These are phyloP conservation scores for Fusarium sp. DNA, from an alignment of 2,329 filamentous ascomycete species.

Conservation along the genomic window DNA sequence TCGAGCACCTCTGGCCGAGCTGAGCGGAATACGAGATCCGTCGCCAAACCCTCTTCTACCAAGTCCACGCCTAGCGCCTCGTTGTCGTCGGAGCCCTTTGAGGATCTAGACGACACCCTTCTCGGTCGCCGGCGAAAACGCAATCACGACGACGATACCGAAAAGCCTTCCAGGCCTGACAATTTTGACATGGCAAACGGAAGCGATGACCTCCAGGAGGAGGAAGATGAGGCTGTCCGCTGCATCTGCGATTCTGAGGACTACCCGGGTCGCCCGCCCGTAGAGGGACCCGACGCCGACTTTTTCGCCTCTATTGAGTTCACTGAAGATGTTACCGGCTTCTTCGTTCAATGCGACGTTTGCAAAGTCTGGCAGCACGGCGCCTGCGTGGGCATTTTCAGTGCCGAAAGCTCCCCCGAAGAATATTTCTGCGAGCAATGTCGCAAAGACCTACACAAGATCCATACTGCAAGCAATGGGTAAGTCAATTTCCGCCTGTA, in stretches of 20 bases:
- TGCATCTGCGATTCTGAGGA: constrained; percentile 96
- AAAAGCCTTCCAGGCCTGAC: constrained; percentile 58
- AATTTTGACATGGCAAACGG: constrained; percentile 69
- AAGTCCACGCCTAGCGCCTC: constrained; percentile 82
- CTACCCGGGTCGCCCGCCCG: constrained; percentile 85
- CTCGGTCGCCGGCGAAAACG: constrained; percentile 85
- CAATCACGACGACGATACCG: constrained; percentile 72
- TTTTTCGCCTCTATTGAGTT: constrained; percentile 71
- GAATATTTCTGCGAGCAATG: constrained; percentile 99
- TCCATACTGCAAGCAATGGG: constrained; percentile 86
- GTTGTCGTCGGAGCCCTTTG: constrained; percentile 75
- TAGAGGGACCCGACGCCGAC: constrained; percentile 69
- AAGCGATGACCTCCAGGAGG: constrained; percentile 75
- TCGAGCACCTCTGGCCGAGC: constrained; percentile 81
- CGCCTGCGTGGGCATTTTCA: constrained; percentile 96
- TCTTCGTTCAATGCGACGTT: constrained; percentile 97
- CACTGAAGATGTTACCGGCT: constrained; percentile 88
- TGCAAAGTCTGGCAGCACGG: constrained; percentile 99
- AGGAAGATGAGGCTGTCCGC: constrained; percentile 93
- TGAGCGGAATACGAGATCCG: constrained; percentile 79
- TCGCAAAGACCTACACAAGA: constrained; percentile 89
- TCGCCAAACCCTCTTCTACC: constrained; percentile 78
- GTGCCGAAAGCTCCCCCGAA: constrained; percentile 90
- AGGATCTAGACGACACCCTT: constrained; percentile 77
- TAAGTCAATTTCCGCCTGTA: constrained; percentile 62